Evolutionary conservation across 1,139 yeast genomes (phyloP), one percentile per base, ranked within the genome.

Genomic region (Sugiyamaella grinbergsii): DNA sequence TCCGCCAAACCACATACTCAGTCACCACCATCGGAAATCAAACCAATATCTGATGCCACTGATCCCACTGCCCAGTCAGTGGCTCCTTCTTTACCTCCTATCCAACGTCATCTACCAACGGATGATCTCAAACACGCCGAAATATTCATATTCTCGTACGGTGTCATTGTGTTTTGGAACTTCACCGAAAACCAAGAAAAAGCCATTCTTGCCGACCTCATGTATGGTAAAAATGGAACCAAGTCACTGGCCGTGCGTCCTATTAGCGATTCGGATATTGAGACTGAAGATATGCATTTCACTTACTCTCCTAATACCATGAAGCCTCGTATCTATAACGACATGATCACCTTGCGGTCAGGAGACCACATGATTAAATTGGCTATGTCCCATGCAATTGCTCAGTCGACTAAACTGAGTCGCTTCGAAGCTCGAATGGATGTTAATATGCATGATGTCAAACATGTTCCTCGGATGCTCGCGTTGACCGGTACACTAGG

Each of bases 121-220:
- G 86, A 82, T 55, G 73, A 81, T 54, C 74, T 82, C 15, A 85
- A 83, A 58, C 95, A 88, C 66, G 97, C 96, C 0, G 98, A 93
- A 63, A 78, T 93, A 76, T 93, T 93, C 63, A 80, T 93, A 5
- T 83, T 93, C 65, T 83, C 82, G 50, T 93, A 93, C 64, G 98
- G 98, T 13, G 95, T 93, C 19, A 89, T 93, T 16, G 98, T 93
- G 13, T 91, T 93, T 64, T 93, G 98, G 98, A 93, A 93, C 65
- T 90, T 93, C 60, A 83, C 94, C 1, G 97, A 90, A 64, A 76
- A 81, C 8, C 97, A 93, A 63, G 98, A 93, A 64, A 90, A 91
- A 71, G 93, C 91, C 61, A 82, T 93, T 13, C 76, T 93, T 53
- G 98, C 98, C 0, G 98, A 93, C 65, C 75, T 93, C 58, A 86